Evolutionary conservation across 495 filamentous ascomycete species (phyloP), one percentile per base, ranked within the genome.

Genomic region (Trichoderma reesei): DNA sequence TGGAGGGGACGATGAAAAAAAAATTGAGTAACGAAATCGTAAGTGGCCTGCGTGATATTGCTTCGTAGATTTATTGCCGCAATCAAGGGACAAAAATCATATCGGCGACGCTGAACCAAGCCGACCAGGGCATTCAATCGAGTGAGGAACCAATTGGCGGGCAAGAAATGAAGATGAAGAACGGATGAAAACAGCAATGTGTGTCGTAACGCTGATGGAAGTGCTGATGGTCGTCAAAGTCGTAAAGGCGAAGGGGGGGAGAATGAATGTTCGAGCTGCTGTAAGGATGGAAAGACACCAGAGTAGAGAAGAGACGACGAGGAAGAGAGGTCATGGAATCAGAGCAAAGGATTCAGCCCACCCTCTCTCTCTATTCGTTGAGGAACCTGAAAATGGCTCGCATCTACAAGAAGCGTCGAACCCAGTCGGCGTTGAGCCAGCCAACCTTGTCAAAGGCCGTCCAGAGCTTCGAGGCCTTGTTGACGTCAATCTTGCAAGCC

Each of bases 401-500:
- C 48, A 16, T 5, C 64, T 72, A 77, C 62, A 86, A 65, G 69
- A 80, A 83, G 54, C 80, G 66, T 63, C 75, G 69, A 67, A 92
- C 86, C 75, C 79, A 83, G 51, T 83, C 73, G 13, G 79, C 75
- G 39, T 90, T 81, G 68, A 97, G 88, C 91, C 92, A 96, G 63
- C 91, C 91, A 60, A 96, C 90, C 61, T 86, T 87, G 26, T 97
- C 89, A 71, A 90, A 98, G 36, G 91, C 91, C 48, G 87, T 86
- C 91, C 91, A 96, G 61, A 98, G 82, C 74, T 94, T 95, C 69
- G 90, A 96, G 36, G 94, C 92, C 81, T 98, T 98, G 79, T 97
- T 97, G 74, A 97, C 94, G 72, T 98, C 94, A 66, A 97, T 96
- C 80, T 95, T 95, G 84, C 91, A 96, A 34, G 91, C 91, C 73